These are phyloP conservation scores for Buxus sempervirens DNA, from an alignment of 164 flowering plant genomes.

Conservation along the genomic window DNA sequence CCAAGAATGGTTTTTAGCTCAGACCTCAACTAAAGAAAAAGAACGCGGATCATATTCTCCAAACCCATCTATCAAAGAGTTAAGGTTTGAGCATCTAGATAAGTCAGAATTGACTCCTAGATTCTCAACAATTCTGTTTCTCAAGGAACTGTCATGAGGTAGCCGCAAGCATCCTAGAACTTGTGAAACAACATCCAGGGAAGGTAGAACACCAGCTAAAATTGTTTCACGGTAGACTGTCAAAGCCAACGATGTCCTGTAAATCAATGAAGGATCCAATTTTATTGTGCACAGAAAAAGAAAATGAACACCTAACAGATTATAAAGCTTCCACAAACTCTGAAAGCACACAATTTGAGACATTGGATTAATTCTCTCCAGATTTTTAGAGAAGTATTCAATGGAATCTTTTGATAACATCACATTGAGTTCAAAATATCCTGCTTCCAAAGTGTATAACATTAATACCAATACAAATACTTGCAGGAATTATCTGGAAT, in stretches of 20 bases:
- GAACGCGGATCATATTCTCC: slow-evolving; percentile 92
- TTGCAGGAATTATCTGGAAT: too few species aligned
- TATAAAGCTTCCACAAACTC: background rate
- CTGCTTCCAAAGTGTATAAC: background rate
- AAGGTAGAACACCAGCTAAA: slow-evolving; percentile 52
- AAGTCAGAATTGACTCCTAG: slow-evolving; percentile 42
- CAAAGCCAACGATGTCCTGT: slow-evolving; percentile 80
- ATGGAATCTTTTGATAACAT: background rate
- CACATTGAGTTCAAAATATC: background rate
- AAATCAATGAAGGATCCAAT: slow-evolving; percentile 9
- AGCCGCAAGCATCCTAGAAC: slow-evolving; percentile 81
- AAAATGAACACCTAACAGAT: too few species aligned
- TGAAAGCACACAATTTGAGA: background rate
- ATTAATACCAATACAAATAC: background rate
- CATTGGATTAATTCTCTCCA: background rate
- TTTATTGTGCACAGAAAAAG: background rate
- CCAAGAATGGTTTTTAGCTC: slow-evolving; percentile 12
- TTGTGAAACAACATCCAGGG: slow-evolving; percentile 59
- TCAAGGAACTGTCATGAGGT: slow-evolving; percentile 60
- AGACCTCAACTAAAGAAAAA: slow-evolving; percentile 81
- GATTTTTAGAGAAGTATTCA: background rate
- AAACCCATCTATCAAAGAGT: slow-evolving; percentile 78
- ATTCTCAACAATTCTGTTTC: slow-evolving; percentile 57
- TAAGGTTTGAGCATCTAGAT: slow-evolving; percentile 49
- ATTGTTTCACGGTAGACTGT: slow-evolving; percentile 68